These are phyloP conservation scores for Drechslerella coelobrocha DNA, from an alignment of 2,329 filamentous ascomycete genomes.

Conservation along the genomic window DNA sequence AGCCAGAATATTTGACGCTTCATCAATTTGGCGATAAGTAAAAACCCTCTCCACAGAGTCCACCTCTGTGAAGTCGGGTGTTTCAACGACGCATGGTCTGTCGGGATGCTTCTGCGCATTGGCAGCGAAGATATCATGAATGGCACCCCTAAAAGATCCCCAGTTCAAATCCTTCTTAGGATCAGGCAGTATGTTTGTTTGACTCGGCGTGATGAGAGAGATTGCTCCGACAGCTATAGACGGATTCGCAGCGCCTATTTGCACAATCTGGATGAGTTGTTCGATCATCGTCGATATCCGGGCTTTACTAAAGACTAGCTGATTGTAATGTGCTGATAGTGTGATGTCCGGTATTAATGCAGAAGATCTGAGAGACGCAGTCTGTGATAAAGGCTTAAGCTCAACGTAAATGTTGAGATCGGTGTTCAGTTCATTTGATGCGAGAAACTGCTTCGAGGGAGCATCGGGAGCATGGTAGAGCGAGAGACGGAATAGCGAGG, in stretches of 20 bases:
- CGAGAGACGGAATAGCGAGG: constrained; percentile 61
- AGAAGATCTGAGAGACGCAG: constrained; percentile 50
- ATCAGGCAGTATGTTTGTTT: constrained; percentile 64
- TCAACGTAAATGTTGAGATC: constrained; percentile 55
- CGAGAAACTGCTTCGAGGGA: constrained; percentile 54
- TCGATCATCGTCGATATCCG: constrained; percentile 60
- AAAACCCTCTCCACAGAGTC: constrained; percentile 68
- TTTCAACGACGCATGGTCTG: constrained; percentile 72
- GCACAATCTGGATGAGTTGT: constrained; percentile 59
- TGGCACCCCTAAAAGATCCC: constrained; percentile 70
- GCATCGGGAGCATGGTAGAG: constrained; percentile 60
- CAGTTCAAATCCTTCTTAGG: constrained; percentile 73
- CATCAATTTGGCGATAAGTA: constrained; percentile 84
- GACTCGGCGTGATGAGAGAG: constrained; percentile 57
- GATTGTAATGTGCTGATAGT: constrained; percentile 60
- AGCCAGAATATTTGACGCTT: constrained; percentile 80
- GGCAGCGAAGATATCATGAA: constrained; percentile 72
- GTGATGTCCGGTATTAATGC: constrained; percentile 58
- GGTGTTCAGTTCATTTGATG: constrained; percentile 53
- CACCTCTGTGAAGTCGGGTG: constrained; percentile 61
- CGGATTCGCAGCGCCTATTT: constrained; percentile 59
- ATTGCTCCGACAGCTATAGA: constrained; percentile 60
- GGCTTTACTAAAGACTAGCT: constrained; percentile 61
- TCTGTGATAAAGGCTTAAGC: constrained; percentile 48
- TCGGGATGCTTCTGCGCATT: constrained; percentile 75